A percentile compares a stretch with the other conserved stretches of the same genome.
phyloP scores from a whole-genome alignment of 768 basidiomycete genomes.

The Collybia sp. region DNA sequence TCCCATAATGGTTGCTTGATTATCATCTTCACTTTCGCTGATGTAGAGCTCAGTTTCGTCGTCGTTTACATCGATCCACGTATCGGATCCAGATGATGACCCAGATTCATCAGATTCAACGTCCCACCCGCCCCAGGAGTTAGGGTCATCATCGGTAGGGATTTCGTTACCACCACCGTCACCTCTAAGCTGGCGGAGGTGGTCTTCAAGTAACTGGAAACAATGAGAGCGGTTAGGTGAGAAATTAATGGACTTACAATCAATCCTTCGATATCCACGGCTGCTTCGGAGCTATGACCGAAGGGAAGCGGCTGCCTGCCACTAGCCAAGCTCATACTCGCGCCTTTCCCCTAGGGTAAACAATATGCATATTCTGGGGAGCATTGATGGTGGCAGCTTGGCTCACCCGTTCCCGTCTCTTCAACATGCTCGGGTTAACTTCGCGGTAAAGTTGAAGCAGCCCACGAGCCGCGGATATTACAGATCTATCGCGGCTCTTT shows the following conservation, averaged over 20 bases:
- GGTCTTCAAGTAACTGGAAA: constrained; percentile 79
- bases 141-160: constrained; percentile 50
- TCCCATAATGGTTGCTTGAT: constrained; percentile 37
- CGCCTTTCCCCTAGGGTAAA: constrained; percentile 77
- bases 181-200: constrained; percentile 66
- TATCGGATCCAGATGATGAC: constrained; percentile 49
- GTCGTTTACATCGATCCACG: constrained; percentile 84
- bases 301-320: constrained; percentile 72
- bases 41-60: constrained; percentile 65
- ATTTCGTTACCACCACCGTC: constrained; percentile 57
- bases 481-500: constrained; percentile 93
- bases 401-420: constrained; percentile 77
- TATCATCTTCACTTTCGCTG: constrained; percentile 84
- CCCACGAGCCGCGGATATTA: constrained; percentile 84
- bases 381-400: neutral
- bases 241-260: constrained; percentile 45
- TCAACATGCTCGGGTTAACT: constrained; percentile 90
- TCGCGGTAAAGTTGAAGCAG: constrained; percentile 91
- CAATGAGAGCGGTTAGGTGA: neutral
- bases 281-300: constrained; percentile 71
- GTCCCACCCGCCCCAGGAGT: constrained; percentile 87
- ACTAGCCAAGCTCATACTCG: constrained; percentile 66
- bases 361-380: constrained; percentile 8
- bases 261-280: constrained; percentile 87
- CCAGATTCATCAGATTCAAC: constrained; percentile 65